A percentile compares a stretch with the other conserved stretches of the same genome.
phyloP scores from a whole-genome alignment of 225 moss, liverwort and hornwort species.

The Ulota crispa region DNA sequence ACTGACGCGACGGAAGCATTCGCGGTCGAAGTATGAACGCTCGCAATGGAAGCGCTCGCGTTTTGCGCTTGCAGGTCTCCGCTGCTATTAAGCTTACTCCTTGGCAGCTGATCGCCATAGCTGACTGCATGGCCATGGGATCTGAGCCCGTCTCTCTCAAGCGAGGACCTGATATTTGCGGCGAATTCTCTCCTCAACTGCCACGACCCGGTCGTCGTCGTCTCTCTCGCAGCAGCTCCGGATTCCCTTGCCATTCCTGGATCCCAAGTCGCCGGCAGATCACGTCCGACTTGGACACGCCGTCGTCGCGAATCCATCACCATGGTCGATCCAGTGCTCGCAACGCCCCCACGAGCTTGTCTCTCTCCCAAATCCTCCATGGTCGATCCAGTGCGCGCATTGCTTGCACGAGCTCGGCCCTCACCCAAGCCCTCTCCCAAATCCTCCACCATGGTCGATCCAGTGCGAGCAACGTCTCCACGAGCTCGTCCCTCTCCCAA shows the following conservation, averaged over 20 bases:
- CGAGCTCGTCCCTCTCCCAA: too few relatives aligned
- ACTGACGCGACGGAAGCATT: background rate
- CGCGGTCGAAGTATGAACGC: background rate
- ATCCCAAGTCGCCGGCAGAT: background rate
- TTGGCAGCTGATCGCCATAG: slow-evolving; percentile 16
- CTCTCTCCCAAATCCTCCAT: too few relatives aligned
- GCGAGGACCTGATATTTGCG: slow-evolving; percentile 18
- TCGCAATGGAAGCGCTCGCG: background rate
- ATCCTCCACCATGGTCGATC: too few relatives aligned
- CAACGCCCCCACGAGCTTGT: background rate
- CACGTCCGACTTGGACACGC: slow-evolving; percentile 8
- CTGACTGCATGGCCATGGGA: slow-evolving; percentile 1
- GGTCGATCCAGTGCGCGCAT: too few relatives aligned
- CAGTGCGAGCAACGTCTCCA: too few relatives aligned
- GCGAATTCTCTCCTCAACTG: slow-evolving; percentile 7
- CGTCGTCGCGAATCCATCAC: background rate
- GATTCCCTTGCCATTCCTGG: background rate
- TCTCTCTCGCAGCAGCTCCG: background rate
- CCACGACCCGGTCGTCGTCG: background rate
- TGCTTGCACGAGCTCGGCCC: too few relatives aligned
- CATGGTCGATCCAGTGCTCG: background rate
- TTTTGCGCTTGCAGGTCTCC: background rate
- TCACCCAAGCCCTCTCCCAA: too few relatives aligned
- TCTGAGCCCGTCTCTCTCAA: slow-evolving; percentile 28
- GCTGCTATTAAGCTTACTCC: background rate